Base-by-base conservation (phyloP, 2,329 filamentous ascomycete species). In the Penicillium sclerotiorum region DNA sequence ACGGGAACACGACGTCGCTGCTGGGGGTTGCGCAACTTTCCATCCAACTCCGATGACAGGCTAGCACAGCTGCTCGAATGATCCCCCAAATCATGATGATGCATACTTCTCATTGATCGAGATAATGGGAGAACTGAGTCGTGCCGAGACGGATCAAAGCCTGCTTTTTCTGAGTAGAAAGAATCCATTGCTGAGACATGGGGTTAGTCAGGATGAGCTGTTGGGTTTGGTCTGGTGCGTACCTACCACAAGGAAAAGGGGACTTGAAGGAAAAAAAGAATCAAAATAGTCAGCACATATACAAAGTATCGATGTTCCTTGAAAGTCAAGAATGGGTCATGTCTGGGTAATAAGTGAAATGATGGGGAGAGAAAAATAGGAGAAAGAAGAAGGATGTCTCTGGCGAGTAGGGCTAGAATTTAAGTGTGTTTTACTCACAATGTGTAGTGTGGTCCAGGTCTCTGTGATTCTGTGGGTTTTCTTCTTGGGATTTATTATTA, bases 1-100 rank as follows among this genome's bases (percentile, higher is more conserved):
- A 81, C 76, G 30, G 73, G 76, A 43, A 83, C 83, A 42, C 82
- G 77, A 48, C 78, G 73, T 49, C 79, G 73, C 20, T 73, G 61
- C 9, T n/a, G n/a, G n/a, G 61, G 64, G 23, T 68, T 70, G 49
- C 65, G 67, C 38, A 62, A 65, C 41, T 74, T 74, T 36, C 60
- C 62, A 13, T 76, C 73, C 33, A 64, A 49, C 15, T 69, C 64
- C 15, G 56, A 40, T n/a, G 51, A 53, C 15, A 59, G 55, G 41
- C 58, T 64, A 41, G 60, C 48, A 42, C 58, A 60, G 35, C 48
- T 47, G 27, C 43, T 41, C 20, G 48, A 54, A 20, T 57, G 57
- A 32, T 64, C 56, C 21, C 52, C 25, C 23, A 59, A 42, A 4
- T 66, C 66, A 25, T 64, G 64, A 6, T 62, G 65, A 4, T 47